These are phyloP conservation scores for Pseudogymnoascus sp. DNA, from an alignment of 2,329 filamentous ascomycete genomes.

Conservation along the genomic window DNA sequence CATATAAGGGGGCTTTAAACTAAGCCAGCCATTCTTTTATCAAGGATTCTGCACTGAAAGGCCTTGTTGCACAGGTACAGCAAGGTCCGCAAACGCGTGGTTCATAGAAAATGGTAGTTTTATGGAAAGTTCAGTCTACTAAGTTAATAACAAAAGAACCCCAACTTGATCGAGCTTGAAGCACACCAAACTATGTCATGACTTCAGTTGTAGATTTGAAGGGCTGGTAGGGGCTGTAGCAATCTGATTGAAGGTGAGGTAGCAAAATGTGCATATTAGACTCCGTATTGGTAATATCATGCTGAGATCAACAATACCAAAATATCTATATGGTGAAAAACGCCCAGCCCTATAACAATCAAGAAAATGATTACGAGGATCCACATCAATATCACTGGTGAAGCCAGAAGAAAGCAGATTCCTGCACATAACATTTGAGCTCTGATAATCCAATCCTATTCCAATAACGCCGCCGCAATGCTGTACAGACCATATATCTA, in stretches of 20 bases:
- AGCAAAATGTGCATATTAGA: background rate
- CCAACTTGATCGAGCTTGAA: background rate
- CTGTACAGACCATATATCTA: background rate
- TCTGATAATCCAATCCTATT: background rate
- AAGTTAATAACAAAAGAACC: background rate
- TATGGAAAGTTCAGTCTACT: background rate
- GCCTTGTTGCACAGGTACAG: background rate
- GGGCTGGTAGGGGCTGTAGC: background rate
- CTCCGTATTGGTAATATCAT: background rate
- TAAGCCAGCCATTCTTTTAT: background rate
- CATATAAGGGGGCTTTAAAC: background rate
- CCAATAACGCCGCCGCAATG: background rate
- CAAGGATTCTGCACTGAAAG: background rate
- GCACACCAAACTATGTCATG: background rate
- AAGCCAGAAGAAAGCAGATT: background rate
- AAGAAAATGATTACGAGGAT: background rate
- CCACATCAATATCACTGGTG: background rate
- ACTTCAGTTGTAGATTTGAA: background rate
- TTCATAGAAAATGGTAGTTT: background rate
- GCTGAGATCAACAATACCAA: background rate
- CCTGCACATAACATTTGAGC: background rate
- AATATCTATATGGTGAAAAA: no score
- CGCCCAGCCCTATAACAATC: background rate
- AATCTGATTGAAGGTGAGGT: background rate
- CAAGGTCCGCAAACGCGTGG: background rate